Evolutionary conservation across 345 rosid species (phyloP).

Genomic region (Eutrema heterophyllum): DNA sequence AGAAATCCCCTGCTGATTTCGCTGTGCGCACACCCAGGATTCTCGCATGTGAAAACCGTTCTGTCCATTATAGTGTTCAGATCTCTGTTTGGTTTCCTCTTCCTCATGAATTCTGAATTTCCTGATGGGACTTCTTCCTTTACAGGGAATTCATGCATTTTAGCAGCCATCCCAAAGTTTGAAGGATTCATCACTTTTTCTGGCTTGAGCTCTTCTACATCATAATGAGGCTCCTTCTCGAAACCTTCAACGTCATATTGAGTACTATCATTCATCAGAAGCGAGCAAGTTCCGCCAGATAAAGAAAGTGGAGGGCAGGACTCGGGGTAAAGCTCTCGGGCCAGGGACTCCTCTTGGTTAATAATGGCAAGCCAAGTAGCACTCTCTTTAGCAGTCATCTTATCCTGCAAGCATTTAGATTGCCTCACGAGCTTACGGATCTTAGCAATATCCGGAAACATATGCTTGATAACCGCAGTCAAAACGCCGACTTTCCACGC

Average conservation of each 20-base stretch:
- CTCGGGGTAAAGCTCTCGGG: slow-evolving; percentile 52
- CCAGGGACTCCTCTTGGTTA: slow-evolving; percentile 72
- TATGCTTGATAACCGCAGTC: slow-evolving; percentile 95
- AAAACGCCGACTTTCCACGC: slow-evolving; percentile 98
- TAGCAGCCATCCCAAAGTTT: slow-evolving; percentile 40
- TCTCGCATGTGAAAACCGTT: slow-evolving; percentile 69
- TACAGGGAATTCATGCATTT: slow-evolving; percentile 41
- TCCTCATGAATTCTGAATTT: slow-evolving; percentile 49
- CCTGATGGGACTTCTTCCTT: slow-evolving; percentile 57
- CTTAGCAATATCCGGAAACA: slow-evolving; percentile 94
- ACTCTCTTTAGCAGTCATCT: slow-evolving; percentile 99
- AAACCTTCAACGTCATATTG: slow-evolving; percentile 78
- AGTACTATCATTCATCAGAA: slow-evolving; percentile 56
- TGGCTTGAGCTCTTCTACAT: slow-evolving; percentile 56
- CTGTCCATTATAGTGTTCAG: slow-evolving; percentile 58
- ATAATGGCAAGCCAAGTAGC: slow-evolving; percentile 95
- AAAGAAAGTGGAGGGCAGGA: slow-evolving; percentile 42
- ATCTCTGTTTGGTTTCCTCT: slow-evolving; percentile 66
- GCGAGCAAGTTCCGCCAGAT: slow-evolving; percentile 46
- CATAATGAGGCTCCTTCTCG: slow-evolving; percentile 54
- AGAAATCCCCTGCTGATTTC: slow-evolving; percentile 57
- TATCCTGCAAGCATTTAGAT: slow-evolving; percentile 97
- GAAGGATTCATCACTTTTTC: slow-evolving; percentile 41
- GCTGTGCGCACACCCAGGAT: slow-evolving; percentile 60
- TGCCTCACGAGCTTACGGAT: slow-evolving; percentile 86